Evolutionary conservation across 805 yeast genomes (phyloP), one percentile per base, ranked within the genome.

Genomic region (Yarrowia deformans): DNA sequence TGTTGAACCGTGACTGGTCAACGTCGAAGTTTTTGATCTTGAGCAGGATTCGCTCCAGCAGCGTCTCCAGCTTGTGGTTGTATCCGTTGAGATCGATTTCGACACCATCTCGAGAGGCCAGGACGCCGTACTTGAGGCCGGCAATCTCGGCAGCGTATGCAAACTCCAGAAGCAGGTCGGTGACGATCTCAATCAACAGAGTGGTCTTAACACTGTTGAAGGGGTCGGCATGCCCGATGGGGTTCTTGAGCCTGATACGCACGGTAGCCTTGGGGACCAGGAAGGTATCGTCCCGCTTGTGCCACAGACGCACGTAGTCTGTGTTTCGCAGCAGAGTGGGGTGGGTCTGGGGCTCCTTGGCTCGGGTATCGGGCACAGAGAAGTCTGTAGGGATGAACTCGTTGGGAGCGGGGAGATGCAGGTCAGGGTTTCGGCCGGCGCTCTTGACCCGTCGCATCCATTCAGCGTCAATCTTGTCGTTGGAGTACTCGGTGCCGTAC

Each of bases 141-240:
- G 95, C 97, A 69, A 93, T 82, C 9, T 87, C 84, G 0, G 99
- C 98, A 75, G 90, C 90, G 74, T 94, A 94, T 10, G 91, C 86
- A 67, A 87, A 79, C 74, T 92, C 93, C 73, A 87, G 87, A 72
- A 95, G 81, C 43, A 85, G 86, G 75, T 93, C 97, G 67, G 87
- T 90, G 29, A 94, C 78, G 70, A 94, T 77, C 61, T 91, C 94
- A 40, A 87, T 84, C 76, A 87, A 86, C 54, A 94, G 76, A 0
- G 87, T 81, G 0, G 93, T 83, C 71, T 85, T 79, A 49, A 90
- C 84, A 1, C 87, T 81, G 61, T 86, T 83, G 37, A 83, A 78
- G 1, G 91, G 87, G n/a, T 89, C 85, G 0, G 84, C 79, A 61
- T 84, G 84, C 0, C 90, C 82, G 13, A 84, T 81, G 0, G 97